A percentile compares a stretch with the other conserved stretches of the same genome.
Evolutionary conservation across 2,329 filamentous ascomycete species (phyloP).

Genomic region (Trichoderma gracile): DNA sequence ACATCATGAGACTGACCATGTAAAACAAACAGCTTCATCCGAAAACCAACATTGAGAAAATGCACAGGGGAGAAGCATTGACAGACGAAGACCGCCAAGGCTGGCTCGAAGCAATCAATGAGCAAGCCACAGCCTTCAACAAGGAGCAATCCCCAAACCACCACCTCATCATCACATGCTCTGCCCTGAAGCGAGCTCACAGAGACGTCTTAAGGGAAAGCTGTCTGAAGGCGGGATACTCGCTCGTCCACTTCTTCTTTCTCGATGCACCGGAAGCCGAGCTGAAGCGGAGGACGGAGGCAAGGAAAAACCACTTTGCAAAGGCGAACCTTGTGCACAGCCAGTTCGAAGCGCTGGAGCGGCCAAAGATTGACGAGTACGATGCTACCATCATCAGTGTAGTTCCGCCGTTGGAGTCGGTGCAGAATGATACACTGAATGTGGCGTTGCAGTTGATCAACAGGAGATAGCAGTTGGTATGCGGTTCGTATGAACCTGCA

Average conservation of each 20-base stretch:
- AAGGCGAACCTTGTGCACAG: slow-evolving; percentile 16
- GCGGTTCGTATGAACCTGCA: too few species aligned
- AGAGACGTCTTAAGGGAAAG: background rate
- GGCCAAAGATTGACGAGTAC: slow-evolving; percentile 9
- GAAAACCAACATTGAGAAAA: slow-evolving; percentile 17
- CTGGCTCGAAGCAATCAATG: slow-evolving; percentile 13
- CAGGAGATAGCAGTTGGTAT: background rate
- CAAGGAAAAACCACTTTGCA: slow-evolving; percentile 4
- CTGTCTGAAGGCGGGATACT: background rate
- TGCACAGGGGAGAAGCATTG: slow-evolving; percentile 6
- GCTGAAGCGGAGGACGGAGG: slow-evolving; percentile 1
- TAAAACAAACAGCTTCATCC: background rate
- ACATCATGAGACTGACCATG: background rate
- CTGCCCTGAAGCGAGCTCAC: slow-evolving; percentile 1
- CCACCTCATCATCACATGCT: slow-evolving; percentile 11
- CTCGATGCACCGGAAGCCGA: background rate
- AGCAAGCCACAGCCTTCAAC: slow-evolving; percentile 12
- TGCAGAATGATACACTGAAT: slow-evolving; percentile 29
- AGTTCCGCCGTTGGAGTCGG: background rate
- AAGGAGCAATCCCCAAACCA: background rate
- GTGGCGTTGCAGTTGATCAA: background rate
- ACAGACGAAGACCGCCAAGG: slow-evolving; percentile 9
- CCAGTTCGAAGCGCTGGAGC: slow-evolving; percentile 4
- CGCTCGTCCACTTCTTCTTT: slow-evolving; percentile 9
- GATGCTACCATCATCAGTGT: slow-evolving; percentile 13